A percentile compares a stretch with the other conserved stretches of the same genome.
Conservation (phyloP, 352 stramenopile genomes). For the Pythium diclinum region DNA sequence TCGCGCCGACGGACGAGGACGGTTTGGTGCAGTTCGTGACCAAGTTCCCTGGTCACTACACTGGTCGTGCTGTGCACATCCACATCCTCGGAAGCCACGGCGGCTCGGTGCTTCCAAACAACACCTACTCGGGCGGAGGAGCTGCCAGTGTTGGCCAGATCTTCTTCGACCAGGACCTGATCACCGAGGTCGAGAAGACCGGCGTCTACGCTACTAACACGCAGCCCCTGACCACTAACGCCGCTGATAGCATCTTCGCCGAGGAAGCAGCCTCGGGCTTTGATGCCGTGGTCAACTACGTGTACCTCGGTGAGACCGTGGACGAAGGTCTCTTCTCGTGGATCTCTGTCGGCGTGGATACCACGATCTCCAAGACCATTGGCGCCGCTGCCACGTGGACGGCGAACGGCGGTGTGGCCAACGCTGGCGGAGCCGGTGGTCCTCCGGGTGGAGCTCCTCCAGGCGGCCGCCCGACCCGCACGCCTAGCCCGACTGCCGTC, state of each 20-base stretch:
- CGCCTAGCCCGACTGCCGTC: too few relatives aligned
- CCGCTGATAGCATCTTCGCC: slow-evolving; percentile 24
- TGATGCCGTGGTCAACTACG: slow-evolving; percentile 39
- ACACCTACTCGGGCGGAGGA: slow-evolving; percentile 7
- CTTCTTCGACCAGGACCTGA: slow-evolving; percentile 21
- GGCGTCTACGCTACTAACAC: neutral
- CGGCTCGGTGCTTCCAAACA: slow-evolving; percentile 14
- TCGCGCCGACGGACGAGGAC: slow-evolving; percentile 11
- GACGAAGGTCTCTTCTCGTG: slow-evolving; percentile 34
- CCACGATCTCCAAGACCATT: slow-evolving; percentile 23
- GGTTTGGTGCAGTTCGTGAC: slow-evolving; percentile 22
- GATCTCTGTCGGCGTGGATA: slow-evolving; percentile 34
- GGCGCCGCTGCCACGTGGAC: slow-evolving; percentile 24
- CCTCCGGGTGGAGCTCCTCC: too few relatives aligned
- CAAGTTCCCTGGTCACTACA: slow-evolving; percentile 24
- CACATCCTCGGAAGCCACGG: slow-evolving; percentile 16
- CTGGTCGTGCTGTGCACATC: slow-evolving; percentile 6
- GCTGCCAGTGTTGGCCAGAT: slow-evolving; percentile 20
- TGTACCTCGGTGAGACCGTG: slow-evolving; percentile 30
- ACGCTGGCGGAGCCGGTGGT: too few relatives aligned
- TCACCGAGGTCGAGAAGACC: slow-evolving; percentile 6
- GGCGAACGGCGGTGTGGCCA: slow-evolving; percentile 8
- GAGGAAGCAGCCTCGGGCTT: slow-evolving; percentile 24
- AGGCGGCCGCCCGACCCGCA: too few relatives aligned
- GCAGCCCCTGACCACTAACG: slow-evolving; percentile 28